Evolutionary conservation across 2,329 filamentous ascomycete species (phyloP).

Genomic region (Colletotrichum scovillei): DNA sequence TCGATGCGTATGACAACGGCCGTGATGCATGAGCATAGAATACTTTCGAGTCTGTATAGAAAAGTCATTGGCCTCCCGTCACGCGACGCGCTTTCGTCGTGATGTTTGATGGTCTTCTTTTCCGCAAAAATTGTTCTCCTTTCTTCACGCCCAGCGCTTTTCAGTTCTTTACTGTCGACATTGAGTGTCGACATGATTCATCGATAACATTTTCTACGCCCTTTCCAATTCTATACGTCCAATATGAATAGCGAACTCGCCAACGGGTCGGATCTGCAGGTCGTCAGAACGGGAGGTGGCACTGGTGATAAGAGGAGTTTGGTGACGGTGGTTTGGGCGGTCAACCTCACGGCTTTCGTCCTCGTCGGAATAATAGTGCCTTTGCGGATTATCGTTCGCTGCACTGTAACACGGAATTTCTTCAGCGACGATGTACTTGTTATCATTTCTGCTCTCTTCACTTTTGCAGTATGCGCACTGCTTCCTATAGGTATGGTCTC

Average conservation of each 20-base stretch:
- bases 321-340: constrained; percentile 23
- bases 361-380: constrained; percentile 24
- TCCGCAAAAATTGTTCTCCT: not conserved
- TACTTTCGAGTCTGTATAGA: not conserved
- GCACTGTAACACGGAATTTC: constrained; percentile 26
- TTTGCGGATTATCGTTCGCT: constrained; percentile 25
- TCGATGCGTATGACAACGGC: not conserved
- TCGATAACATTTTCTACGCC: not conserved
- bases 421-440: constrained; percentile 34
- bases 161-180: not conserved
- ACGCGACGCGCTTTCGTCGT: not conserved
- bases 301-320: not conserved
- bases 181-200: constrained; percentile 18
- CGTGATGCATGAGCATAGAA: not conserved
- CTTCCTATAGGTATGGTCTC: constrained; percentile 19
- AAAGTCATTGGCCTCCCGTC: constrained; percentile 2
- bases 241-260: constrained; percentile 8
- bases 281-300: not conserved
- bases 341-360: constrained; percentile 32
- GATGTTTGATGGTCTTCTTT: not conserved
- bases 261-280: not conserved
- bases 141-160: not conserved
- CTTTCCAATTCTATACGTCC: not conserved
- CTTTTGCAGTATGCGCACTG: constrained; percentile 25
- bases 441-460: constrained; percentile 30